Conservation (phyloP, 2,329 filamentous ascomycete species). For the Xylariaceae sp. region DNA sequence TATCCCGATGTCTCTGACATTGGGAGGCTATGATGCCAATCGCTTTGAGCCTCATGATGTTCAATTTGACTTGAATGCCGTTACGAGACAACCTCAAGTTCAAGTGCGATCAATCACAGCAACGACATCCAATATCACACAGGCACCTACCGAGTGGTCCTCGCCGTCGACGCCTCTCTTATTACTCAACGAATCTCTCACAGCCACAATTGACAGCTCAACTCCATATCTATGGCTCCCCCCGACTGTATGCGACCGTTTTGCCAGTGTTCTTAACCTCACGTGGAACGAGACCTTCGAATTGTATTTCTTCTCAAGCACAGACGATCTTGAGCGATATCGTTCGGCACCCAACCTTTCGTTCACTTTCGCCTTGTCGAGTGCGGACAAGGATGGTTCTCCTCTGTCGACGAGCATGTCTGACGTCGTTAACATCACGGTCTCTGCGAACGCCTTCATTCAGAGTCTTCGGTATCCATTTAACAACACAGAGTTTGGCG, state of each 20-base stretch:
- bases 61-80: slow-evolving; percentile 52
- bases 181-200: slow-evolving; percentile 42
- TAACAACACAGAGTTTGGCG: slow-evolving; percentile 40
- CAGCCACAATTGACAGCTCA: slow-evolving; percentile 56
- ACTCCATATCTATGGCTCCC: slow-evolving; percentile 62
- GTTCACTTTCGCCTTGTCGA: slow-evolving; percentile 54
- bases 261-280: slow-evolving; percentile 59
- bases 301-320: slow-evolving; percentile 58
- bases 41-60: slow-evolving; percentile 57
- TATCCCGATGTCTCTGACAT: slow-evolving; percentile 52
- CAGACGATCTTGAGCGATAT: slow-evolving; percentile 46
- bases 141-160: slow-evolving; percentile 37
- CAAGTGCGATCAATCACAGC: slow-evolving; percentile 54
- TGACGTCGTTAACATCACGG: slow-evolving; percentile 52
- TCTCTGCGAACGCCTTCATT: slow-evolving; percentile 47
- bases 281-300: slow-evolving; percentile 58
- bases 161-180: slow-evolving; percentile 36
- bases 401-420: slow-evolving; percentile 43
- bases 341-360: slow-evolving; percentile 40
- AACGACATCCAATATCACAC: slow-evolving; percentile 30
- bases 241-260: slow-evolving; percentile 53
- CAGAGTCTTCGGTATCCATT: slow-evolving; percentile 47
- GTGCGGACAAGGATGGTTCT: slow-evolving; percentile 47
- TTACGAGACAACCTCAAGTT: slow-evolving; percentile 51
- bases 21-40: slow-evolving; percentile 64